These are phyloP conservation scores for Suillus hirtellus DNA, from an alignment of 768 basidiomycete genomes.

Conservation along the genomic window DNA sequence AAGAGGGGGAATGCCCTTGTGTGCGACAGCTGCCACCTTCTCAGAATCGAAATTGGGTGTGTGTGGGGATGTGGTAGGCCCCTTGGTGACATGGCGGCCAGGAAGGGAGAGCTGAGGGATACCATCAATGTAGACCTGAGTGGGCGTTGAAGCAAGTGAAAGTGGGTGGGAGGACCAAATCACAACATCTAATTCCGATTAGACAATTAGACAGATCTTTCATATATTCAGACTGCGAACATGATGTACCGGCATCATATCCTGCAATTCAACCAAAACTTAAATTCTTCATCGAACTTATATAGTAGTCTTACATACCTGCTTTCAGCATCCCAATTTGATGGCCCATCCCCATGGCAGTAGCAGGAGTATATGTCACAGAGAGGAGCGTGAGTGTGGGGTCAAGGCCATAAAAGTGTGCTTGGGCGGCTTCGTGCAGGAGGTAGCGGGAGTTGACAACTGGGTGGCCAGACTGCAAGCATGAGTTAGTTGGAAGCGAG, in stretches of 20 bases:
- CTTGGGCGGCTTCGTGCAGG: constrained; percentile 70
- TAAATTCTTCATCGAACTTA: not conserved
- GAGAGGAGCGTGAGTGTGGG: constrained; percentile 58
- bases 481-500: not conserved
- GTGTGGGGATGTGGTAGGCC: constrained; percentile 41
- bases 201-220: constrained; percentile 1
- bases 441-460: constrained; percentile 66
- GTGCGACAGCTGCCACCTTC: constrained; percentile 55
- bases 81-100: constrained; percentile 35
- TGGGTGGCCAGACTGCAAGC: constrained; percentile 54
- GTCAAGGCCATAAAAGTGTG: constrained; percentile 65
- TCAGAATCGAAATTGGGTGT: constrained; percentile 76
- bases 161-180: constrained; percentile 80
- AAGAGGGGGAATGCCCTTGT: constrained; percentile 79
- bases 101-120: constrained; percentile 66
- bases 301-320: constrained; percentile 30
- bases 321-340: constrained; percentile 63
- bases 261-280: constrained; percentile 21
- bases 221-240: not conserved
- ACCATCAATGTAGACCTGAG: constrained; percentile 84
- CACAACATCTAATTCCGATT: constrained; percentile 52
- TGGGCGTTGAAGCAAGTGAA: constrained; percentile 70
- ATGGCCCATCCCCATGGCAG: constrained; percentile 65
- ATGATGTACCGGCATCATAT: constrained; percentile 46
- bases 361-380: constrained; percentile 67